These are phyloP conservation scores for Botryotinia convoluta DNA, from an alignment of 2,329 filamentous ascomycete genomes.

Conservation along the genomic window DNA sequence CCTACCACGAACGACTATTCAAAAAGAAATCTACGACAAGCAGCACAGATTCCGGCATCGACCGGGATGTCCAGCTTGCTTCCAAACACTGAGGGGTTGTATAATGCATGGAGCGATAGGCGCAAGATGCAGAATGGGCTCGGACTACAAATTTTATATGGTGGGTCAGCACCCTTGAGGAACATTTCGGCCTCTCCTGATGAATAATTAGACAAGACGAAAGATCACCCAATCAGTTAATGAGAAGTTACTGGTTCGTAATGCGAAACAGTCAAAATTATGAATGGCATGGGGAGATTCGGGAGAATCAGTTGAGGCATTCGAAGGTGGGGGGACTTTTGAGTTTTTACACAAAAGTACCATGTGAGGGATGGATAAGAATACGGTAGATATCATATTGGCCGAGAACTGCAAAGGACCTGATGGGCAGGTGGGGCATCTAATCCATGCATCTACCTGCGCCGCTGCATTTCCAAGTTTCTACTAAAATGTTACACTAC, in stretches of 20 bases:
- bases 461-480: slow-evolving; percentile 10
- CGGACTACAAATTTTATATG: slow-evolving; percentile 2
- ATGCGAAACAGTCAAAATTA: slow-evolving; percentile 3
- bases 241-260: slow-evolving; percentile 25
- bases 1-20: neutral
- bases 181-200: slow-evolving; percentile 10
- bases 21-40: neutral
- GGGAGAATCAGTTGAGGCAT: neutral
- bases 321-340: slow-evolving; percentile 13
- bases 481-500: neutral
- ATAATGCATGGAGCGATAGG: neutral
- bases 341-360: neutral
- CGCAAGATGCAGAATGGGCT: neutral
- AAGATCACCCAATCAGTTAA: slow-evolving; percentile 31
- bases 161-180: slow-evolving; percentile 1
- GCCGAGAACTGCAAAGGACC: neutral
- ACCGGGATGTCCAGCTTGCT: neutral
- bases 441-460: slow-evolving; percentile 4
- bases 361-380: neutral
- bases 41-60: neutral
- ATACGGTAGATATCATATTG: neutral
- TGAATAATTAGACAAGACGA: neutral
- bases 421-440: neutral
- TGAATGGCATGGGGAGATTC: neutral
- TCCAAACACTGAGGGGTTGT: neutral